phyloP scores from a whole-genome alignment of 192 early-diverging fungal species.

The Phlyctochytrium planicorne region DNA sequence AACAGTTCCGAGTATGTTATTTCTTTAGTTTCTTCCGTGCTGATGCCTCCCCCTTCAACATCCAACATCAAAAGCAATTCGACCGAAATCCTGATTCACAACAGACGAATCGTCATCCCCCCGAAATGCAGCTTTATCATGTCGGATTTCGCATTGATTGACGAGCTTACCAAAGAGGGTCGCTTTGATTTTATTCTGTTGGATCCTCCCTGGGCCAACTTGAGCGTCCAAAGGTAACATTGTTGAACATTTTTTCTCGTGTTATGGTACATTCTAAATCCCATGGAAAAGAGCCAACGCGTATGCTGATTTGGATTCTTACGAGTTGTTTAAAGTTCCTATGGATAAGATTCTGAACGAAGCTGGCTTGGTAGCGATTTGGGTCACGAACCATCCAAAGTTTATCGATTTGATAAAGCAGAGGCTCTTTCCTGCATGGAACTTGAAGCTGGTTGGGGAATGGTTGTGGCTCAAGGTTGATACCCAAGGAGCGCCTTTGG shows the following conservation, averaged over 20 bases:
- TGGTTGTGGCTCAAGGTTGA: conserved; percentile 71
- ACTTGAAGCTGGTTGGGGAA: conserved; percentile 48
- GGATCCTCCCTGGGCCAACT: conserved; percentile 73
- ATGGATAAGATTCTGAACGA: conserved; percentile 39
- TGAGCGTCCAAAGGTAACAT: conserved; percentile 50
- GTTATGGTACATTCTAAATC: too few species aligned
- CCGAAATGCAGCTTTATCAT: conserved; percentile 21
- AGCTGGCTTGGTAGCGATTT: conserved; percentile 56
- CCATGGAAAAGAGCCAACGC: conserved; percentile 50
- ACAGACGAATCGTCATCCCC: conserved; percentile 23
- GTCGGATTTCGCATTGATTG: conserved; percentile 25
- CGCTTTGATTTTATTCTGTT: conserved; percentile 48
- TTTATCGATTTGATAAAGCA: conserved; percentile 55
- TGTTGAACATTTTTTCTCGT: conserved; percentile 8
- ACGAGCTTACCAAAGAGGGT: conserved; percentile 9
- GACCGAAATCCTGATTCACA: neutral
- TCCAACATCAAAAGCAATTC: neutral
- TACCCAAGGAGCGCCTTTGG: conserved; percentile 33
- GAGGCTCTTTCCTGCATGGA: conserved; percentile 69
- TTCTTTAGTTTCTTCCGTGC: too few species aligned
- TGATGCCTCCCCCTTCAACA: too few species aligned
- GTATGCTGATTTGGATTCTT: conserved; percentile 61
- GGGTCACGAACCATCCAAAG: conserved; percentile 73
- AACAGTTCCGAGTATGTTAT: too few species aligned
- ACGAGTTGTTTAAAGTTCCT: conserved; percentile 66